Evolutionary conservation across 345 rosid genomes (phyloP), one percentile per base, ranked within the genome.

Genomic region (Citrus trifoliata): DNA sequence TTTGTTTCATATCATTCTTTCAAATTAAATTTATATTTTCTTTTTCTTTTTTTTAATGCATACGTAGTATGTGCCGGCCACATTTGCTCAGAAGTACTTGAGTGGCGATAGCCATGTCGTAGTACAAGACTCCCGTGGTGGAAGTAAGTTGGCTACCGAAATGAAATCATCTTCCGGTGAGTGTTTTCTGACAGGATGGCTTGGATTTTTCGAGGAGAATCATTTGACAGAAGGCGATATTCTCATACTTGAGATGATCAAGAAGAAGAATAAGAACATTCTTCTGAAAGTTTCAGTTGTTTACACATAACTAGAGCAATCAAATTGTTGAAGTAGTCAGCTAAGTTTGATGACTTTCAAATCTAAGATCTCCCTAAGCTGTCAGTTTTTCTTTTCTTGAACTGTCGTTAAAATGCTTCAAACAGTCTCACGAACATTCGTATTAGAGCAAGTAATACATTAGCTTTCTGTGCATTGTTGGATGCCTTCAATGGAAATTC

Each of bases 61-160:
- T 14, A 7, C 76, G 75, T 82, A 81, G 82, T 40, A 42, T 73
- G 83, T 78, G 19, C 75, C 74, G 2, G 1, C 12, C 24, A 38
- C 6, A 5, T 77, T 77, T 77, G 28, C 58, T 10, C 12, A 2
- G 0, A 40, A 27, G 56, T 60, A 38, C 30, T 27, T 68, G 2
- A 64, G 6, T 3, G 5, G n/a, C 3, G 4, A 10, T 21, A 5
- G 18, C 30, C 6, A 2, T 2, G n/a, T 64, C 51, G 65, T 18
- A 19, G 1, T 64, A 6, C 25, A 48, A 27, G 61, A 33, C 71
- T 35, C 30, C 48, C 14, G 14, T 55, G 55, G 72, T 25, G 71
- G 77, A 63, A 64, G 46, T 13, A 48, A 63, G 28, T 53, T 64
- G 66, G 12, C 16, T 30, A 37, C 28, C 0, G 9, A 12, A 53